Evolutionary conservation across 768 basidiomycete species (phyloP).

Genomic region (Suillus weaverae): DNA sequence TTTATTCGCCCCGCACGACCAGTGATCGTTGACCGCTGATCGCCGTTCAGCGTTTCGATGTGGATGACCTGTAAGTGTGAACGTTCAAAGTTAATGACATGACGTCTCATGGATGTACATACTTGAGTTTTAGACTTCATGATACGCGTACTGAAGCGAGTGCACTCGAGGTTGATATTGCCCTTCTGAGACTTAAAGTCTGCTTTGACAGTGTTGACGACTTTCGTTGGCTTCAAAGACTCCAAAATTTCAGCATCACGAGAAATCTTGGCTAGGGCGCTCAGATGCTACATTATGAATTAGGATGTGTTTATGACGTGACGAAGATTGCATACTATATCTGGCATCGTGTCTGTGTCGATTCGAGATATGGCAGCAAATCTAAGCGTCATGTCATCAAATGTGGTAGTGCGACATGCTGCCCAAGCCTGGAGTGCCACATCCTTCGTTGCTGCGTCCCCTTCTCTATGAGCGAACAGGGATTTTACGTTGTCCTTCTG

Average conservation of each 20-base stretch:
- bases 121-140: slow-evolving; percentile 13
- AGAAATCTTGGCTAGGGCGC: slow-evolving; percentile 45
- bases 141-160: slow-evolving; percentile 47
- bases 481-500: slow-evolving; percentile 24
- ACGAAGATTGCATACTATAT: slow-evolving; percentile 25
- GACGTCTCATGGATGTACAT: neutral
- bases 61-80: neutral
- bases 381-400: slow-evolving; percentile 20
- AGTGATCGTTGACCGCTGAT: slow-evolving; percentile 6
- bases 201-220: slow-evolving; percentile 42
- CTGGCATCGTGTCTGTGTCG: slow-evolving; percentile 27
- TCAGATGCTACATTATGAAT: slow-evolving; percentile 37
- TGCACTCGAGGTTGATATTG: slow-evolving; percentile 34
- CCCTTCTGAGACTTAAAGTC: slow-evolving; percentile 30
- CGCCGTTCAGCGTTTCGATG: neutral
- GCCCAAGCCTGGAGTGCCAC: slow-evolving; percentile 48
- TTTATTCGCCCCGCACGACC: slow-evolving; percentile 25
- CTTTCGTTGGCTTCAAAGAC: slow-evolving; percentile 44
- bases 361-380: slow-evolving; percentile 21
- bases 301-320: neutral
- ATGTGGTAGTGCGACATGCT: slow-evolving; percentile 37
- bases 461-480: slow-evolving; percentile 34
- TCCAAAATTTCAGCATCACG: slow-evolving; percentile 48
- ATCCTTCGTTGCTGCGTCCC: slow-evolving; percentile 8
- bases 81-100: neutral